phyloP scores from a whole-genome alignment of 148 eudicot species.

The Rhododendron williamsianum region DNA sequence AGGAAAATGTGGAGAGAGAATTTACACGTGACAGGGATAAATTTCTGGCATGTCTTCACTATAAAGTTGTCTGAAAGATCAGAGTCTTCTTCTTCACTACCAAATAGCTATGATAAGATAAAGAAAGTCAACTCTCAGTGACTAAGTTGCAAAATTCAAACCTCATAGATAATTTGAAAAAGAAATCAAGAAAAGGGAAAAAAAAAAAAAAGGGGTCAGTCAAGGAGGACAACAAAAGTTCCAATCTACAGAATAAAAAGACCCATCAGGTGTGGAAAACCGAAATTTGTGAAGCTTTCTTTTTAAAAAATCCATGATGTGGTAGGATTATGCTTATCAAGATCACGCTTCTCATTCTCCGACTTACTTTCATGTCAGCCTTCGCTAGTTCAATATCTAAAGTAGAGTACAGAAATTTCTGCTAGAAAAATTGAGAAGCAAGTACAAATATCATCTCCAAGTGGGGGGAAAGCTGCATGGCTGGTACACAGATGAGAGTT shows the following conservation, averaged over 20 bases:
- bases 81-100: constrained; percentile 69
- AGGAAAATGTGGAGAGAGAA: constrained; percentile 14
- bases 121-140: not conserved
- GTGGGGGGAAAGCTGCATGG: not conserved
- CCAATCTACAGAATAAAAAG: not conserved
- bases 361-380: not conserved
- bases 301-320: not conserved
- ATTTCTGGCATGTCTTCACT: constrained; percentile 88
- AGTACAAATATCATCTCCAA: not conserved
- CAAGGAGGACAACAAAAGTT: not conserved
- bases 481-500: not conserved
- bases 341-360: not conserved
- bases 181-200: not conserved
- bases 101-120: constrained; percentile 34
- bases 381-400: not conserved
- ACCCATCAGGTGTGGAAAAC: not conserved
- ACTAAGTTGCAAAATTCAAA: not conserved
- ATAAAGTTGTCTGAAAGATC: constrained; percentile 88
- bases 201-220: not conserved
- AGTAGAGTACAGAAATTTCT: not conserved
- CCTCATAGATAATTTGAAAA: not conserved
- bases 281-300: not conserved
- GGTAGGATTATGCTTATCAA: not conserved
- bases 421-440: not conserved
- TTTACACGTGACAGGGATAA: constrained; percentile 92